Percentiles rank a stretch among this genome's conserved stretches.
These are phyloP conservation scores for Cantharellus anzutake DNA, from an alignment of 768 basidiomycete genomes.

Conservation along the genomic window DNA sequence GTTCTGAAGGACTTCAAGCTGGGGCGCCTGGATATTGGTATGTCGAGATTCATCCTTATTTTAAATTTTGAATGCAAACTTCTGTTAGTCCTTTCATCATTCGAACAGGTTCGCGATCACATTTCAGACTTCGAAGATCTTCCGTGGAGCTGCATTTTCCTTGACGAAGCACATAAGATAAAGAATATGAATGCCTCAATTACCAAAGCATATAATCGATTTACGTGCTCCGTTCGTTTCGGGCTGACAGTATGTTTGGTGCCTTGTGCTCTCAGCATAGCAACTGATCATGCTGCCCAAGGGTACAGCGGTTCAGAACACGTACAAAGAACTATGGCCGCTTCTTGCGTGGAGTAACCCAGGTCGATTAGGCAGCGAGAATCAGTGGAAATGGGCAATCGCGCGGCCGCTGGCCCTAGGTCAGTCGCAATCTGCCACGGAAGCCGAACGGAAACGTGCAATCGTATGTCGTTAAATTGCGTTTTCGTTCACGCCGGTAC, in stretches of 20 bases:
- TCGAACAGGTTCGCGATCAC: constrained; percentile 53
- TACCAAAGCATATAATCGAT: constrained; percentile 49
- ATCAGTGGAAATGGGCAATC: constrained; percentile 63
- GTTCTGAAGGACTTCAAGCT: constrained; percentile 54
- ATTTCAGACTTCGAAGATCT: constrained; percentile 51
- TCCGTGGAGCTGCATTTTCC: constrained; percentile 51
- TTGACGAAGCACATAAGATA: constrained; percentile 82
- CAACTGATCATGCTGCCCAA: background rate
- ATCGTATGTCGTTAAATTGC: constrained; percentile 16
- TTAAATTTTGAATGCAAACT: background rate
- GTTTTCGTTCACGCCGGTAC: background rate
- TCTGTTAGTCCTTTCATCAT: constrained; percentile 54
- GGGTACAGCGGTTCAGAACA: constrained; percentile 60
- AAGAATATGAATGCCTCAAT: constrained; percentile 60
- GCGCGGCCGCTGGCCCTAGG: constrained; percentile 45
- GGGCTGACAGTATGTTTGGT: constrained; percentile 58
- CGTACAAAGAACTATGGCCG: constrained; percentile 80
- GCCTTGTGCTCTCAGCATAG: constrained; percentile 13
- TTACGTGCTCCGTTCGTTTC: constrained; percentile 49
- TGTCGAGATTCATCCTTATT: constrained; percentile 15
- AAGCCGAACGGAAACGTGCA: constrained; percentile 38
- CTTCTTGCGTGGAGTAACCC: constrained; percentile 88
- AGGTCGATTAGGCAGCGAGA: constrained; percentile 45
- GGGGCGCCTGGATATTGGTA: constrained; percentile 72
- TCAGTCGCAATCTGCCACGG: constrained; percentile 45